phyloP scores from a whole-genome alignment of 2,329 filamentous ascomycete species.

The Xylaria multiplex region DNA sequence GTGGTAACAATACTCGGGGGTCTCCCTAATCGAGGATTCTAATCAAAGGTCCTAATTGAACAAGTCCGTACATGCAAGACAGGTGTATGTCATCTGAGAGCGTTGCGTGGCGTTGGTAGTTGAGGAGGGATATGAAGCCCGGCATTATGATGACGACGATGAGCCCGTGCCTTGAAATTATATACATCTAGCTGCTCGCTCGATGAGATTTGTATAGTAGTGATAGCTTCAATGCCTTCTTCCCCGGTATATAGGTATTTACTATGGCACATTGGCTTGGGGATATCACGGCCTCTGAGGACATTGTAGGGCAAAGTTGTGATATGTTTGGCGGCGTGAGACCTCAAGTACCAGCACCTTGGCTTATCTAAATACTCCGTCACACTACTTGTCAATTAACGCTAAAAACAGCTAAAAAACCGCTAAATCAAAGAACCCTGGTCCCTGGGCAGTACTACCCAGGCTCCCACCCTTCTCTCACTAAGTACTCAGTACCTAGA shows the following conservation, averaged over 20 bases:
- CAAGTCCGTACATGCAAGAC: background rate
- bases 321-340: conserved; percentile 37
- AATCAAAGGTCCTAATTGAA: background rate
- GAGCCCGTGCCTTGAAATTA: background rate
- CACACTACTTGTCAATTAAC: background rate
- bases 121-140: background rate
- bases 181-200: too few relatives aligned
- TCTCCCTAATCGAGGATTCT: background rate
- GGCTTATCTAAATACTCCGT: too few relatives aligned
- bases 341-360: too few relatives aligned
- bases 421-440: background rate
- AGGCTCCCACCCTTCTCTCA: too few relatives aligned
- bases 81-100: background rate
- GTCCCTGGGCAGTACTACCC: too few relatives aligned
- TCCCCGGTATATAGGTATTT: background rate
- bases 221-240: too few relatives aligned
- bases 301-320: background rate
- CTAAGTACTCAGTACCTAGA: too few relatives aligned
- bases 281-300: too few relatives aligned
- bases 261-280: background rate
- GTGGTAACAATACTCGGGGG: conserved; percentile 52
- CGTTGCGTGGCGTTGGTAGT: conserved; percentile 27
- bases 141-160: background rate
- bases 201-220: background rate
- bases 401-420: background rate